Evolutionary conservation across 441 rosid species (phyloP).

Genomic region (Croton laevigatus): DNA sequence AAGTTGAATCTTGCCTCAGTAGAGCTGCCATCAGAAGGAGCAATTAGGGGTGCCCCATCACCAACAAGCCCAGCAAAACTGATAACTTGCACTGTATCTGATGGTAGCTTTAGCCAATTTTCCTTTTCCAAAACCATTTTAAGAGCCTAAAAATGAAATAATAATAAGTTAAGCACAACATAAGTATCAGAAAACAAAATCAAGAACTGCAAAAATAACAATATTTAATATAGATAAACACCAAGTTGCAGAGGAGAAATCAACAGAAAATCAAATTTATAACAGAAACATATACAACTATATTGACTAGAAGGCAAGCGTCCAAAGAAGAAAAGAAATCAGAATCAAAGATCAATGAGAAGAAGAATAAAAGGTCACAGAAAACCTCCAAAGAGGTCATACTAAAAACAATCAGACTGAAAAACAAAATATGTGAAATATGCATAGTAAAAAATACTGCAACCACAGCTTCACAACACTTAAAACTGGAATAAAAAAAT

Average conservation of each 20-base stretch:
- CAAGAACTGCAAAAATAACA: background rate
- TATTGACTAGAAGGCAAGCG: background rate
- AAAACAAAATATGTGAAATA: background rate
- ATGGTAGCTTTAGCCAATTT: slow-evolving; percentile 77
- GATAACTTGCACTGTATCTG: slow-evolving; percentile 63
- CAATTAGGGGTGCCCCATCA: slow-evolving; percentile 84
- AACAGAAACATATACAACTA: background rate
- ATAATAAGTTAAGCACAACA: background rate
- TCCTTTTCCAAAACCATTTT: slow-evolving; percentile 99
- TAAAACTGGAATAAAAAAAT: slow-evolving; percentile 7
- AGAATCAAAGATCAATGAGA: background rate
- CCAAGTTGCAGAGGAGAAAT: background rate
- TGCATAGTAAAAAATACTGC: background rate
- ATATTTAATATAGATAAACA: background rate
- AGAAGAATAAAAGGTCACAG: background rate
- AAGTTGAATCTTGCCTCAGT: slow-evolving; percentile 44
- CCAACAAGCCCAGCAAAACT: slow-evolving; percentile 94
- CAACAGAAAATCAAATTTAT: background rate
- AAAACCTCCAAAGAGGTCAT: slow-evolving; percentile 4
- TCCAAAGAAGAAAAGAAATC: background rate
- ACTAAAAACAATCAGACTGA: background rate
- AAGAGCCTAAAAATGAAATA: slow-evolving; percentile 62
- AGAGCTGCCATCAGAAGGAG: slow-evolving; percentile 45
- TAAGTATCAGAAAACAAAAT: background rate
- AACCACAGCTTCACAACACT: slow-evolving; percentile 5